These are phyloP conservation scores for Scleroderma citrinum DNA, from an alignment of 768 basidiomycete genomes.

Conservation along the genomic window DNA sequence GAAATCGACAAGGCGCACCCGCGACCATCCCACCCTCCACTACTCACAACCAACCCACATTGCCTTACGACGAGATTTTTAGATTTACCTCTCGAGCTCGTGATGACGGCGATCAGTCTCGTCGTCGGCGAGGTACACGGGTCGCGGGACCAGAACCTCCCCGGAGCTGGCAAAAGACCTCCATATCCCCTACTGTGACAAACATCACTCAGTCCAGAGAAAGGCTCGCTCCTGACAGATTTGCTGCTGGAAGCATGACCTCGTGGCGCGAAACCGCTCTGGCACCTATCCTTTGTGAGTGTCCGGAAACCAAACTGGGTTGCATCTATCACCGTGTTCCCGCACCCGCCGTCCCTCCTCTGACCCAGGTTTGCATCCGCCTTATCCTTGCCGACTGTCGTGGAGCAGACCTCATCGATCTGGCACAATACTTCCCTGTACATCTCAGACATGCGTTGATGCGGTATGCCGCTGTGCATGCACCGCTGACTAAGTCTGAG, in stretches of 20 bases:
- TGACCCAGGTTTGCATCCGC: constrained; percentile 54
- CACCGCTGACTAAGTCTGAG: constrained; percentile 46
- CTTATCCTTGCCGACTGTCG: constrained; percentile 37
- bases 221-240: constrained; percentile 13
- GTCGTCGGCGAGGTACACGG: constrained; percentile 10
- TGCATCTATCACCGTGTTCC: constrained; percentile 3
- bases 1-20: constrained; percentile 40
- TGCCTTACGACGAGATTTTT: constrained; percentile 39
- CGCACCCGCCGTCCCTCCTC: constrained; percentile 35
- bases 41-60: constrained; percentile 38
- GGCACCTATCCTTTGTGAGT: constrained; percentile 37
- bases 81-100: constrained; percentile 9
- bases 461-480: constrained; percentile 51
- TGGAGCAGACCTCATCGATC: constrained; percentile 39
- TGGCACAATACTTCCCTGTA: constrained; percentile 47
- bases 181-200: constrained; percentile 2
- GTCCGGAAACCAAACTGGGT: background rate
- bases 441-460: constrained; percentile 58
- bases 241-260: constrained; percentile 20
- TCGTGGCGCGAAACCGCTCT: constrained; percentile 54
- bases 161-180: constrained; percentile 47
- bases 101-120: background rate
- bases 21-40: constrained; percentile 14
- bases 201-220: constrained; percentile 3
- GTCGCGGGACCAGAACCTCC: constrained; percentile 49